Percentiles rank a stretch among this genome's conserved stretches.
phyloP scores from a whole-genome alignment of 2,329 filamentous ascomycete genomes.

The Ampelomyces quisqualis region DNA sequence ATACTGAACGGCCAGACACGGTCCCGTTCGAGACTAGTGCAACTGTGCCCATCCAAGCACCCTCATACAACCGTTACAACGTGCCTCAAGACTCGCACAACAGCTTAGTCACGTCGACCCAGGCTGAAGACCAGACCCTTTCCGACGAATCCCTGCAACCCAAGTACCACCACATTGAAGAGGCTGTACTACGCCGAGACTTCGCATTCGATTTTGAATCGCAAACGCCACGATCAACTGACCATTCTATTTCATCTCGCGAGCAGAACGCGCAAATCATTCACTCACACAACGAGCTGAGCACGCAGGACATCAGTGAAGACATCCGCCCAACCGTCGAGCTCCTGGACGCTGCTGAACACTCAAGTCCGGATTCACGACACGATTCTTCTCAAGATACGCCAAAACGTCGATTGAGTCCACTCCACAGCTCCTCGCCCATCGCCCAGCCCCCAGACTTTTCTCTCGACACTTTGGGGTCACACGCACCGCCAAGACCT shows the following conservation, averaged over 20 bases:
- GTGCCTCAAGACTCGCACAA: background rate
- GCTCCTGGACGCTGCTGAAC: constrained; percentile 1
- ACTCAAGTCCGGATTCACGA: constrained; percentile 19
- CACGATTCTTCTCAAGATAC: constrained; percentile 39
- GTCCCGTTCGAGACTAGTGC: background rate
- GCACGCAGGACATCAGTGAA: constrained; percentile 20
- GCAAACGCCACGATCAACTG: constrained; percentile 3
- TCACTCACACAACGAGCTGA: constrained; percentile 11
- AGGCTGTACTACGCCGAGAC: background rate
- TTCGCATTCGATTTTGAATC: background rate
- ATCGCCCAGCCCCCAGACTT: constrained; percentile 25
- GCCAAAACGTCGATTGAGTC: constrained; percentile 13
- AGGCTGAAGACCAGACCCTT: background rate
- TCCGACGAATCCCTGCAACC: background rate
- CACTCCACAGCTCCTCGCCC: constrained; percentile 20
- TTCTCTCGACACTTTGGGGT: constrained; percentile 20
- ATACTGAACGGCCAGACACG: background rate
- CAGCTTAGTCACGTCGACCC: background rate
- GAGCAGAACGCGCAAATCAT: constrained; percentile 33
- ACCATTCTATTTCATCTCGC: constrained; percentile 6
- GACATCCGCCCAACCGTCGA: constrained; percentile 22
- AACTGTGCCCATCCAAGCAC: background rate
- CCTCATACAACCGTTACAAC: constrained; percentile 3
- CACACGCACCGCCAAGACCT: constrained; percentile 23
- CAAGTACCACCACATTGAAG: background rate